Evolutionary conservation across 208 protist genomes (phyloP).

Genomic region (Trypanosoma cruzi): DNA sequence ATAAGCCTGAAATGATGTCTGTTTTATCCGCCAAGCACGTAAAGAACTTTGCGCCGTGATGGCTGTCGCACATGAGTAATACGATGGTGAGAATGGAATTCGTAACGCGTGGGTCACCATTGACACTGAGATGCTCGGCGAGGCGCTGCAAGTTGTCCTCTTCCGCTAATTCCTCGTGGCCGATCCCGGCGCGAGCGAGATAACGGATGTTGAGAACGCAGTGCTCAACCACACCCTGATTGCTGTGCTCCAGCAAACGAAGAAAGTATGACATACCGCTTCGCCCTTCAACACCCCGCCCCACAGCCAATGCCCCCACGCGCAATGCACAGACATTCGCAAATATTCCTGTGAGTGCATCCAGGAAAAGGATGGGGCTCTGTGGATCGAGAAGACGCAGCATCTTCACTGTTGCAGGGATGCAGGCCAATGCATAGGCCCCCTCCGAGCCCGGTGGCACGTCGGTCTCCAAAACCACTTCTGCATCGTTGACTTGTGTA

Average conservation of each 20-base stretch:
- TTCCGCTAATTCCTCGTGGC: constrained; percentile 60
- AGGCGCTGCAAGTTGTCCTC: constrained; percentile 62
- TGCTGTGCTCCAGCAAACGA: constrained; percentile 70
- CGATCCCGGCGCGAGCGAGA: constrained; percentile 59
- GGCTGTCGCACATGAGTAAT: constrained; percentile 71
- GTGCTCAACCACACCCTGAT: constrained; percentile 73
- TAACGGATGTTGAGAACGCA: constrained; percentile 60
- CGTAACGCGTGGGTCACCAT: constrained; percentile 42
- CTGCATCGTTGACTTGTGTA: constrained; percentile 71
- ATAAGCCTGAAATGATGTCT: constrained; percentile 55
- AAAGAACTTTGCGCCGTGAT: constrained; percentile 62
- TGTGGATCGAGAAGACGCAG: constrained; percentile 84
- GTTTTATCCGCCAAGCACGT: constrained; percentile 40
- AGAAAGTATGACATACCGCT: constrained; percentile 85
- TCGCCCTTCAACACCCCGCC: constrained; percentile 67
- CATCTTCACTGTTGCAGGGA: constrained; percentile 86
- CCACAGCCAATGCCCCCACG: constrained; percentile 58
- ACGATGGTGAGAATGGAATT: constrained; percentile 76
- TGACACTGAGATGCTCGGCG: constrained; percentile 53
- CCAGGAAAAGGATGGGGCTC: constrained; percentile 73
- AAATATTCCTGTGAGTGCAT: constrained; percentile 78
- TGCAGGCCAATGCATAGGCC: constrained; percentile 60
- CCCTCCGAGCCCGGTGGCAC: constrained; percentile 73
- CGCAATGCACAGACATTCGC: constrained; percentile 77
- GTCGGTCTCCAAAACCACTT: constrained; percentile 73